Evolutionary conservation across 2,329 filamentous ascomycete species (phyloP), one percentile per base, ranked within the genome.

Genomic region (Pseudocercospora eumusae): DNA sequence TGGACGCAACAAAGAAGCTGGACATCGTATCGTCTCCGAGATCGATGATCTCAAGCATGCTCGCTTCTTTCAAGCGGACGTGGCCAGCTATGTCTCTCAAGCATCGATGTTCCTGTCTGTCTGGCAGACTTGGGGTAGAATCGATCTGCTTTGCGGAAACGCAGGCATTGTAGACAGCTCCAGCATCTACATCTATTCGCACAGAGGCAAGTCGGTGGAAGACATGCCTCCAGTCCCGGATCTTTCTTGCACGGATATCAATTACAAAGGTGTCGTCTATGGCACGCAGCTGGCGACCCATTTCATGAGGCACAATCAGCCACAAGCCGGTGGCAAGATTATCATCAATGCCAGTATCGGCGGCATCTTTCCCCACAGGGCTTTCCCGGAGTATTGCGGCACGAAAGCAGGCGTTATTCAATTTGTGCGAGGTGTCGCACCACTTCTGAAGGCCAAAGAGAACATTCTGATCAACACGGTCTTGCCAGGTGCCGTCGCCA

Each of bases 251-350:
- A 83, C 81, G 1, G 81, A 84, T 64, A 70, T 82, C n/a, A 77
- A 81, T 67, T 80, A 79, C 71, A 83, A 83, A 68, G 80, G 79
- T 3, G 76, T 84, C 1, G 69, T 84, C 0, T 83, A 83, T 59
- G 80, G 81, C 3, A 79, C 77, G 1, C 76, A 78, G 59, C 73
- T 84, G 8, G 80, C 82, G 1, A 80, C 78, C 9, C 81, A 84
- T 65, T 84, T 82, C 68, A 84, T 84, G 82, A 75, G 81, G 11
- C 77, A 82, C 61, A 84, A 83, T 60, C 13, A 74, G 75, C 13
- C 15, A 25, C 56, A 28, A 33, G 13, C 36, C 4, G 44, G 50
- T n/a, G 60, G 60, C 1, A 44, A 28, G 20, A 52, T 62, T 15
- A 44, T 62, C 15, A 56, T 62, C 5, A 44, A 56, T 20, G 56